These are phyloP conservation scores for sorghum (Sorghum bicolor) DNA, from an alignment of 176 grass and related monocot genomes.

Conservation along the genomic window DNA sequence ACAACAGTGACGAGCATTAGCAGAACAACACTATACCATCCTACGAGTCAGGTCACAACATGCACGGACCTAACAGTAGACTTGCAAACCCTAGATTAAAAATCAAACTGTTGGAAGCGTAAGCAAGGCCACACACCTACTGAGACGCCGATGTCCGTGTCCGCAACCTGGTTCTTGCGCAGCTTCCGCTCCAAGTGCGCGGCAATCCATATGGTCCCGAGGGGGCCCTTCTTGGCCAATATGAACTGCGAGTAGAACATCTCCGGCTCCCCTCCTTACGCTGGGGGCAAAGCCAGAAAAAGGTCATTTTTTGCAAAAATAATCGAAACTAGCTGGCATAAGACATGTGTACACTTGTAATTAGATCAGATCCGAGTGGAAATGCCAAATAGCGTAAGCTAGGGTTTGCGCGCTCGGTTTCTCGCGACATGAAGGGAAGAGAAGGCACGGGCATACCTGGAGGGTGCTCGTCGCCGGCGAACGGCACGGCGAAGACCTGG, in stretches of 20 bases:
- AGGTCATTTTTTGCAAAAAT: neutral
- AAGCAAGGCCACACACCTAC: slow-evolving; percentile 68
- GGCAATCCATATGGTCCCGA: slow-evolving; percentile 99
- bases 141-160: slow-evolving; percentile 96
- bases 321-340: neutral
- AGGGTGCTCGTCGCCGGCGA: neutral
- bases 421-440: neutral
- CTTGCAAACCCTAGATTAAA: slow-evolving; percentile 22
- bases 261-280: slow-evolving; percentile 32
- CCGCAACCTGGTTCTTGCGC: slow-evolving; percentile 96
- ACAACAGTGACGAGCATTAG: slow-evolving; percentile 5
- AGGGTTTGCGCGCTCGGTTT: neutral
- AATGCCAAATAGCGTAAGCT: neutral
- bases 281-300: slow-evolving; percentile 17
- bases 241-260: slow-evolving; percentile 99
- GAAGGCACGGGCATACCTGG: neutral
- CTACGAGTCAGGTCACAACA: neutral
- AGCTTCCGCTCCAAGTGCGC: slow-evolving; percentile 98
- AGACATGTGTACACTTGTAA: neutral
- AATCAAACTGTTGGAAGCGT: neutral
- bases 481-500: neutral
- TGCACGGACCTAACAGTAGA: neutral
- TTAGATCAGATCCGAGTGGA: neutral
- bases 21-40: neutral
- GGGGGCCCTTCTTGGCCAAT: slow-evolving; percentile 98